Evolutionary conservation across 176 grass and related monocot species (phyloP), one percentile per base, ranked within the genome.

Genomic region (Tuctoria greenei): DNA sequence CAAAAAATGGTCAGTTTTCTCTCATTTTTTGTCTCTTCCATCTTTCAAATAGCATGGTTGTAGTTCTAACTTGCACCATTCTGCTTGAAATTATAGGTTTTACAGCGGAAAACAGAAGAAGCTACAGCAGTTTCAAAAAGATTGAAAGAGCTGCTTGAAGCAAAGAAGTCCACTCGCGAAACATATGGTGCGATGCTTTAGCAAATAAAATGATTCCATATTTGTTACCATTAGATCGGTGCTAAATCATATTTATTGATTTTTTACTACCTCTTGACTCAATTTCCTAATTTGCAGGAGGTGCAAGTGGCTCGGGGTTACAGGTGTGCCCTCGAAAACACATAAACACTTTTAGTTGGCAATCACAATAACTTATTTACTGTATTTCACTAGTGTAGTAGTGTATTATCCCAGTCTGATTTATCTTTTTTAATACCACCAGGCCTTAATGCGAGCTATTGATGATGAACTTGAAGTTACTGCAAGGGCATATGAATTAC

Each of bases 61-160:
- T 15, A 41, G 10, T 63, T 63, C 10, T 15, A 41, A 55, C 14
- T 47, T 64, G 67, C 55, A 74, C 18, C 11, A 43, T 73, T 72
- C 40, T 60, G 25, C 21, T 73, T 72, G 38, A 61, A 63, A 59
- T 16, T 86, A 25, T 74, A 98, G 95, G 91, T 98, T 63, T 69
- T 92, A 60, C 89, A 98, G 35, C 59, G 91, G 67, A 98, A 98
- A 89, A 94, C 89, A 64, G 95, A 99, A 98, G 95, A 98, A 88
- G 95, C 95, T 84, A 79, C 91, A 4, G 79, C 89, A 67, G 87
- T 87, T 59, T 72, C 89, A 13, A 99, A 95, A 92, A 89, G 87
- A 50, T 56, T 99, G 38, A 95, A 99, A 59, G 95, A 99, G 26
- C 45, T 95, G 52, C 75, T 99, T 23, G 95, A 99, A 64, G 80